Conservation (phyloP, 148 eudicot species). For the Chenopodium formosanum region DNA sequence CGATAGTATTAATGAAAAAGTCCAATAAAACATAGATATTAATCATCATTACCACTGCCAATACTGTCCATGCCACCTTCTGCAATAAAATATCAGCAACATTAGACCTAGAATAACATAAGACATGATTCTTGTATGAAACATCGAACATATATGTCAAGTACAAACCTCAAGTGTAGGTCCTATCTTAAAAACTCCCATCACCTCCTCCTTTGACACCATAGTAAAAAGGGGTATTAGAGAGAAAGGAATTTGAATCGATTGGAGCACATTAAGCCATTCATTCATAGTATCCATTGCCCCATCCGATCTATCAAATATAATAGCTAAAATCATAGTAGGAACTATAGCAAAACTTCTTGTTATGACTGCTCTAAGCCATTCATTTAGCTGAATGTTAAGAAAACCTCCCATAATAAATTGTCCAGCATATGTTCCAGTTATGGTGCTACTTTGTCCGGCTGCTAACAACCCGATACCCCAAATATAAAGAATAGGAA, state of each 20-base stretch:
- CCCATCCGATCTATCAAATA: conserved; percentile 59
- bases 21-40: conserved; percentile 75
- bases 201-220: conserved; percentile 68
- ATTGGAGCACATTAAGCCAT: conserved; percentile 89
- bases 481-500: conserved; percentile 87
- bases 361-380: conserved; percentile 75
- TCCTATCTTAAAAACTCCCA: conserved; percentile 86
- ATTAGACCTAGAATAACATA: not conserved
- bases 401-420: conserved; percentile 94
- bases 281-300: conserved; percentile 77
- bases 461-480: conserved; percentile 90
- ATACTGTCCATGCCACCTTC: conserved; percentile 70
- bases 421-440: conserved; percentile 94
- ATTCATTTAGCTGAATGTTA: conserved; percentile 57
- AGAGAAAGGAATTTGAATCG: conserved; percentile 87
- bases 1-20: conserved; percentile 53
- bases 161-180: conserved; percentile 54
- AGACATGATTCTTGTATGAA: not conserved
- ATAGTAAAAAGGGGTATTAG: conserved; percentile 83
- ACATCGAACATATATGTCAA: not conserved
- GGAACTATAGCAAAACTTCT: conserved; percentile 89
- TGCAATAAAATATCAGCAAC: conserved; percentile 18
- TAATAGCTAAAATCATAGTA: conserved; percentile 62
- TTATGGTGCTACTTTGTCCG: conserved; percentile 91
- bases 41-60: conserved; percentile 69